Evolutionary conservation across 805 yeast genomes (phyloP).

Genomic region (Jamesozyma lodderae): DNA sequence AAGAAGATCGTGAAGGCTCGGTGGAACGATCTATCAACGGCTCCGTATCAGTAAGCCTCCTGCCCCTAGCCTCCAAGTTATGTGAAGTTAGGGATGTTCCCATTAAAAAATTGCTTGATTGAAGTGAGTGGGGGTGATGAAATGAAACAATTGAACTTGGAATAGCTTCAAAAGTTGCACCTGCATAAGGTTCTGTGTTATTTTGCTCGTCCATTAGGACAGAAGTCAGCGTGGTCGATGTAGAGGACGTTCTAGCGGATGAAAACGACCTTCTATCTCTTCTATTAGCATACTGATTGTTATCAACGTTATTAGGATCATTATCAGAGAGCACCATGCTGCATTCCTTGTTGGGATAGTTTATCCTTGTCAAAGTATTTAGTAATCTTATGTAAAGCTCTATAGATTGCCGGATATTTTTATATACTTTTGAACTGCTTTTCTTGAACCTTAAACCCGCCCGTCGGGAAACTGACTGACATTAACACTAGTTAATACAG

Average conservation of each 20-base stretch:
- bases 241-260: conserved; percentile 28
- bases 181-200: conserved; percentile 63
- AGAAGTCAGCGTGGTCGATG: conserved; percentile 25
- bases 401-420: too few relatives aligned
- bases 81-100: conserved; percentile 14
- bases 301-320: not conserved
- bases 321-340: not conserved
- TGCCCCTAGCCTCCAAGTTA: conserved; percentile 17
- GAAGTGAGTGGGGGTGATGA: conserved; percentile 57
- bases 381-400: too few relatives aligned
- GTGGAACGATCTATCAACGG: conserved; percentile 29
- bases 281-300: not conserved
- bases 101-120: conserved; percentile 19
- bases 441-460: not conserved
- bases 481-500: too few relatives aligned
- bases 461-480: too few relatives aligned
- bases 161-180: conserved; percentile 65
- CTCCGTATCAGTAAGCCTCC: conserved; percentile 10
- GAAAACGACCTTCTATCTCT: conserved; percentile 19
- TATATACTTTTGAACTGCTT: not conserved
- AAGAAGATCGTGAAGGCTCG: conserved; percentile 29
- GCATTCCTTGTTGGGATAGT: too few relatives aligned
- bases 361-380: too few relatives aligned
- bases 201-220: conserved; percentile 42
- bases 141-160: conserved; percentile 73